Evolutionary conservation across 768 basidiomycete species (phyloP).

Genomic region (Hirschioporus abietinus): DNA sequence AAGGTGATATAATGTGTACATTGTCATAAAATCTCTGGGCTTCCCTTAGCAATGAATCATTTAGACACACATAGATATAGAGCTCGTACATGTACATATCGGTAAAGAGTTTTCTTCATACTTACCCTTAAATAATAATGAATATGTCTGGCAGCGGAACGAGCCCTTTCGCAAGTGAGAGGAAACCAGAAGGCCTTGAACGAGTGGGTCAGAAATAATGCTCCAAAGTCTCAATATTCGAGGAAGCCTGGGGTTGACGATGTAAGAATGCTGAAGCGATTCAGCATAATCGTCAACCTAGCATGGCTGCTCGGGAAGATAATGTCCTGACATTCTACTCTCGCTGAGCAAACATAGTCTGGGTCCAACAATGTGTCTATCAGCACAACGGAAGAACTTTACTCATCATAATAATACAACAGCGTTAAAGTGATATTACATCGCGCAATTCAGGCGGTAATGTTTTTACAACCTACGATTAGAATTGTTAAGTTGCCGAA

Average conservation of each 20-base stretch:
- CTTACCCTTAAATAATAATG: background rate
- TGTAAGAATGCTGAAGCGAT: conserved; percentile 8
- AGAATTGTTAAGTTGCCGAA: conserved; percentile 3
- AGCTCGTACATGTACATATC: background rate
- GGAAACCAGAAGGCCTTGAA: conserved; percentile 14
- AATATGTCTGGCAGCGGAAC: conserved; percentile 60
- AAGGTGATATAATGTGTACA: background rate
- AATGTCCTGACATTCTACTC: conserved; percentile 34
- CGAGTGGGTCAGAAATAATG: conserved; percentile 54
- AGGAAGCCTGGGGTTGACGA: conserved; percentile 27
- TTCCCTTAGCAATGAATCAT: background rate
- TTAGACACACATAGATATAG: background rate
- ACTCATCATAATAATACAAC: conserved; percentile 1
- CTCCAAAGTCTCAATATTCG: conserved; percentile 37
- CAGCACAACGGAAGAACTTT: background rate
- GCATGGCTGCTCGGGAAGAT: conserved; percentile 9
- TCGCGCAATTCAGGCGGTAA: conserved; percentile 11
- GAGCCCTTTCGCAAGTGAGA: conserved; percentile 42
- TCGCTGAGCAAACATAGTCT: conserved; percentile 19
- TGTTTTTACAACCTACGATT: conserved; percentile 9
- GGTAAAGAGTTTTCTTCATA: background rate
- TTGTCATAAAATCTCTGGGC: background rate
- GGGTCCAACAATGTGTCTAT: background rate
- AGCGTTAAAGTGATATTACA: conserved; percentile 1
- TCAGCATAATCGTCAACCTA: background rate